A percentile compares a stretch with the other conserved stretches of the same genome.
Evolutionary conservation across 768 basidiomycete genomes (phyloP).

Genomic region (Harrya chromipes): DNA sequence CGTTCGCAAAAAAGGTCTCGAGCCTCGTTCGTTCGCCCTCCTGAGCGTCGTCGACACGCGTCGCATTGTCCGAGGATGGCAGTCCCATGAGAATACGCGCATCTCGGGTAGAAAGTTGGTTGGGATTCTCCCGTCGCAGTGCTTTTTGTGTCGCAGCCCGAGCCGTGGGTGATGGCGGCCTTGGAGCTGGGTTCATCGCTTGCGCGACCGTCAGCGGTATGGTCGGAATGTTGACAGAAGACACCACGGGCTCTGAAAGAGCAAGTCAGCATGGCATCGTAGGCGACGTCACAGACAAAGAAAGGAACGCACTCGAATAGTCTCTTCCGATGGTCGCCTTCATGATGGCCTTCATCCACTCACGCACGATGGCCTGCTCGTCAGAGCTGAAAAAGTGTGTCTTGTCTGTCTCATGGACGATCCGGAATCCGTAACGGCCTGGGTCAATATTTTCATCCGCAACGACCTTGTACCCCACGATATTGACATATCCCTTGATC

Average conservation of each 20-base stretch:
- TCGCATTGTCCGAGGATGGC: conserved; percentile 27
- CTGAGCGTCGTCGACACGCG: conserved; percentile 17
- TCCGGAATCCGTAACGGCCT: conserved; percentile 92
- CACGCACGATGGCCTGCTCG: conserved; percentile 79
- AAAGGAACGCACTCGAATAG: conserved; percentile 69
- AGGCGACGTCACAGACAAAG: not conserved
- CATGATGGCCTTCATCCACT: conserved; percentile 99
- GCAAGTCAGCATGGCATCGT: not conserved
- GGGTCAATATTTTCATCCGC: conserved; percentile 91
- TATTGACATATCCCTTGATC: conserved; percentile 95
- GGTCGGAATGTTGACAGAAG: conserved; percentile 95
- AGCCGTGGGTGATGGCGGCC: conserved; percentile 89
- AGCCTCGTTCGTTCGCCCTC: conserved; percentile 47
- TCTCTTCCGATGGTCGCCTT: conserved; percentile 96
- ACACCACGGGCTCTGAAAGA: conserved; percentile 80
- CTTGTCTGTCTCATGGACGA: conserved; percentile 85
- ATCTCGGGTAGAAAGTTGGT: conserved; percentile 76
- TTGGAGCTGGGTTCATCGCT: conserved; percentile 92
- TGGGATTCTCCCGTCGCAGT: conserved; percentile 78
- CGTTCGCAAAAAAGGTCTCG: conserved; percentile 54
- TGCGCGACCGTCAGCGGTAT: conserved; percentile 94
- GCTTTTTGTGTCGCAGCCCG: conserved; percentile 88
- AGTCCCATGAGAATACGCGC: conserved; percentile 74
- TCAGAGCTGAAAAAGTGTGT: conserved; percentile 91
- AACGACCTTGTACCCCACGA: conserved; percentile 87